Percentiles rank a stretch among this genome's conserved stretches.
Conservation (phyloP, 805 yeast species). For the Starmerella vaccinii region DNA sequence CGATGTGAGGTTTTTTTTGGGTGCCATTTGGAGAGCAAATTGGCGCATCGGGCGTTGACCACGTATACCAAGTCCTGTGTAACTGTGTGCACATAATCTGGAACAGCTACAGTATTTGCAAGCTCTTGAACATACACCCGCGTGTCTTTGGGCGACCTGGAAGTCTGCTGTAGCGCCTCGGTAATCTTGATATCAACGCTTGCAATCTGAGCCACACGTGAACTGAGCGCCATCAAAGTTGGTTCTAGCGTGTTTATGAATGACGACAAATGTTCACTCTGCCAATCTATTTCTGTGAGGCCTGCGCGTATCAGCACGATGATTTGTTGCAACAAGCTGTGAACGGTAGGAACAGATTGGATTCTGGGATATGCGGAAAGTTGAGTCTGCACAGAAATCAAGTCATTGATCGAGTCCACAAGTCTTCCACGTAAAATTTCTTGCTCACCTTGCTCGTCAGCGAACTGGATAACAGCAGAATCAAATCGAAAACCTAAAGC, state of each 20-base stretch:
- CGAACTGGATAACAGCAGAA: background rate
- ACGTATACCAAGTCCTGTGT: background rate
- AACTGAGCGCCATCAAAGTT: background rate
- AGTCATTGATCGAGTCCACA: slow-evolving; percentile 2
- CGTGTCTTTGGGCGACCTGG: background rate
- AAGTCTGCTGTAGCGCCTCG: background rate
- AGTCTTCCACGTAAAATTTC: slow-evolving; percentile 1
- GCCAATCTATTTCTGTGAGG: slow-evolving; percentile 7
- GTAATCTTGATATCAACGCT: slow-evolving; percentile 7
- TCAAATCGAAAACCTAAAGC: slow-evolving; percentile 17
- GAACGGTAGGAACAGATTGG: background rate
- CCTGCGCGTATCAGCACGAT: slow-evolving; percentile 10
- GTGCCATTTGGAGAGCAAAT: background rate
- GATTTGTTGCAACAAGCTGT: background rate
- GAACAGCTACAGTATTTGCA: background rate
- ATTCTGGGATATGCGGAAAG: slow-evolving; percentile 8
- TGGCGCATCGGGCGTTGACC: slow-evolving; percentile 1
- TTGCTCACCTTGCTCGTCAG: slow-evolving; percentile 4
- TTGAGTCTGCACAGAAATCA: background rate
- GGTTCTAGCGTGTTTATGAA: slow-evolving; percentile 13
- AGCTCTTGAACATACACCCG: background rate
- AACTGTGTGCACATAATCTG: slow-evolving; percentile 3
- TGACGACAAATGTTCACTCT: background rate
- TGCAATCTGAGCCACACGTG: slow-evolving; percentile 6
- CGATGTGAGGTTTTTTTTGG: background rate